Evolutionary conservation across 2,329 filamentous ascomycete genomes (phyloP).

Genomic region (Biscogniauxia marginata): DNA sequence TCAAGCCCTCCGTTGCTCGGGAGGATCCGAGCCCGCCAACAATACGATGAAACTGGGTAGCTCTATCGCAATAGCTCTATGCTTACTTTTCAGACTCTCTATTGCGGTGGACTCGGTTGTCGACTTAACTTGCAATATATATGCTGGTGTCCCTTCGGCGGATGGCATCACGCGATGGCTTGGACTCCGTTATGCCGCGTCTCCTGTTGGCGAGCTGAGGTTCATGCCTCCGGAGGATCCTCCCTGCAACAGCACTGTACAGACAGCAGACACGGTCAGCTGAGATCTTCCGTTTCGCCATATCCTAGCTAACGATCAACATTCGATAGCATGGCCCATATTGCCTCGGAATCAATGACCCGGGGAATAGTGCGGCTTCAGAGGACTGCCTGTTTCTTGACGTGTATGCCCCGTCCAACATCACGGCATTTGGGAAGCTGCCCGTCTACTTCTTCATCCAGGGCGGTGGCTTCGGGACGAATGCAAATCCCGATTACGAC

Average conservation of each 20-base stretch:
- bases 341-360: constrained; percentile 24
- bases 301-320: neutral
- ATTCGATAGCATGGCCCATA: constrained; percentile 24
- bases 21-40: neutral
- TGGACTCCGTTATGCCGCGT: constrained; percentile 71
- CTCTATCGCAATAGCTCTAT: constrained; percentile 13
- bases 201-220: constrained; percentile 63
- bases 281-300: constrained; percentile 14
- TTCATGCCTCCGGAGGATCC: constrained; percentile 70
- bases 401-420: constrained; percentile 58
- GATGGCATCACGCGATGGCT: constrained; percentile 69
- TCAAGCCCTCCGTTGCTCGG: neutral
- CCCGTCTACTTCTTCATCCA: constrained; percentile 63
- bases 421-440: constrained; percentile 48
- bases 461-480: constrained; percentile 59
- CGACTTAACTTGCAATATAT: constrained; percentile 65
- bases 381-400: constrained; percentile 73
- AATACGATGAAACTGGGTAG: neutral
- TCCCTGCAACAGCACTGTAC: constrained; percentile 39
- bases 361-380: constrained; percentile 19
- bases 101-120: constrained; percentile 41
- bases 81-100: constrained; percentile 15
- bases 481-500: constrained; percentile 53
- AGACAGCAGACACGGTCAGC: constrained; percentile 54
- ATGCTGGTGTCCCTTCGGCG: constrained; percentile 53